Conservation (phyloP, 768 basidiomycete species). For the Amyloporia xantha region DNA sequence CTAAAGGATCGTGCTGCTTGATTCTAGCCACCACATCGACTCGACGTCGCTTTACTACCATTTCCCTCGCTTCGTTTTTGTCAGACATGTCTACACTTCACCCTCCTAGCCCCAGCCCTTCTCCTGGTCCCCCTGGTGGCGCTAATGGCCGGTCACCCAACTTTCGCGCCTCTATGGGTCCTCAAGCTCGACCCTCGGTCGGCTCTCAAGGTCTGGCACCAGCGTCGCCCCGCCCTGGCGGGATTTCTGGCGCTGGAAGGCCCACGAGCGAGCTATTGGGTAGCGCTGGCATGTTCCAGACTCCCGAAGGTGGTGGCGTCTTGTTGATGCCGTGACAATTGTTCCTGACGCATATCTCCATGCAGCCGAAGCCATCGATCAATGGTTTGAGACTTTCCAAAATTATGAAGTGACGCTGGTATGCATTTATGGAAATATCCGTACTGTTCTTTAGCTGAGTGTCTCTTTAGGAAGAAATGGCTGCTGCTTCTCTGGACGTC, state of each 20-base stretch:
- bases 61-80: conserved; percentile 26
- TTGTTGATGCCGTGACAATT: conserved; percentile 8
- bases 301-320: conserved; percentile 61
- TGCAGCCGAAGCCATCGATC: conserved; percentile 92
- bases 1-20: conserved; percentile 30
- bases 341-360: conserved; percentile 5
- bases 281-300: conserved; percentile 75
- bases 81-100: conserved; percentile 58
- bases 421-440: conserved; percentile 43
- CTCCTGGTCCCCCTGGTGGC: conserved; percentile 59
- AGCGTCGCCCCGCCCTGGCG: conserved; percentile 70
- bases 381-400: conserved; percentile 98
- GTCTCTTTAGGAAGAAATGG: conserved; percentile 81
- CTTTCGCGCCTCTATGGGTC: conserved; percentile 72
- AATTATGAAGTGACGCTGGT: conserved; percentile 91
- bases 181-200: conserved; percentile 39
- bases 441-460: neutral
- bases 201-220: conserved; percentile 52
- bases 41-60: conserved; percentile 44
- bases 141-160: conserved; percentile 35
- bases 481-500: conserved; percentile 94
- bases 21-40: conserved; percentile 54
- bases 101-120: conserved; percentile 63
- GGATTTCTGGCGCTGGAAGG: conserved; percentile 45
- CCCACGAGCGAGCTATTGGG: conserved; percentile 86